Evolutionary conservation across 192 early-diverging fungal species (phyloP).

Genomic region (Kappamyces sp.): DNA sequence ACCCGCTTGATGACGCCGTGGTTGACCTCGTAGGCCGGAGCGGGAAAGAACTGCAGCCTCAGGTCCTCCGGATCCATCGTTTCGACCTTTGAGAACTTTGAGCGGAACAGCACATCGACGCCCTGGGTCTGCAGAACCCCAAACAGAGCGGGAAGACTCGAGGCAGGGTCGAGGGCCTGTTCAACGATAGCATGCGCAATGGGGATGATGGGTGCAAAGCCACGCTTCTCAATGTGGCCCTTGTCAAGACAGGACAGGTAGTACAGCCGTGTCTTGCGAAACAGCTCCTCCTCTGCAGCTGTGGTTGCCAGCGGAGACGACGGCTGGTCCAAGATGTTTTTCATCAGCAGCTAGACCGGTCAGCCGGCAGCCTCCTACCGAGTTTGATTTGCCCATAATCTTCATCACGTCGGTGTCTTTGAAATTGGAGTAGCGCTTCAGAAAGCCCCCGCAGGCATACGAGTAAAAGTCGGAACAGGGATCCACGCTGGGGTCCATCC

Average conservation of each 20-base stretch:
- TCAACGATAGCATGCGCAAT: slow-evolving; percentile 17
- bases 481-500: slow-evolving; percentile 24
- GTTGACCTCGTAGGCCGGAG: slow-evolving; percentile 24
- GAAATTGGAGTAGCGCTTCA: slow-evolving; percentile 10
- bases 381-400: slow-evolving; percentile 24
- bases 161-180: neutral
- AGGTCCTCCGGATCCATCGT: slow-evolving; percentile 16
- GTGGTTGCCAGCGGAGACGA: slow-evolving; percentile 11
- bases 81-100: slow-evolving; percentile 24
- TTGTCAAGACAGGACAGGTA: slow-evolving; percentile 27
- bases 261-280: slow-evolving; percentile 23
- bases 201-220: slow-evolving; percentile 26
- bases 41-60: slow-evolving; percentile 29
- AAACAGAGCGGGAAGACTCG: slow-evolving; percentile 24
- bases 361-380: neutral
- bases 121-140: slow-evolving; percentile 19
- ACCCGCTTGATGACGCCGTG: slow-evolving; percentile 16
- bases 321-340: slow-evolving; percentile 18
- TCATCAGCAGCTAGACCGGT: slow-evolving; percentile 21
- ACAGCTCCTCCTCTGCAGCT: slow-evolving; percentile 13
- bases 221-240: slow-evolving; percentile 17
- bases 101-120: slow-evolving; percentile 23
- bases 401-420: slow-evolving; percentile 18
- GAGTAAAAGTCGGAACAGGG: slow-evolving; percentile 37
- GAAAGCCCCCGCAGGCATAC: slow-evolving; percentile 32